These are phyloP conservation scores for Fragaria ananassa DNA, from an alignment of 306 rosid species.

Conservation along the genomic window DNA sequence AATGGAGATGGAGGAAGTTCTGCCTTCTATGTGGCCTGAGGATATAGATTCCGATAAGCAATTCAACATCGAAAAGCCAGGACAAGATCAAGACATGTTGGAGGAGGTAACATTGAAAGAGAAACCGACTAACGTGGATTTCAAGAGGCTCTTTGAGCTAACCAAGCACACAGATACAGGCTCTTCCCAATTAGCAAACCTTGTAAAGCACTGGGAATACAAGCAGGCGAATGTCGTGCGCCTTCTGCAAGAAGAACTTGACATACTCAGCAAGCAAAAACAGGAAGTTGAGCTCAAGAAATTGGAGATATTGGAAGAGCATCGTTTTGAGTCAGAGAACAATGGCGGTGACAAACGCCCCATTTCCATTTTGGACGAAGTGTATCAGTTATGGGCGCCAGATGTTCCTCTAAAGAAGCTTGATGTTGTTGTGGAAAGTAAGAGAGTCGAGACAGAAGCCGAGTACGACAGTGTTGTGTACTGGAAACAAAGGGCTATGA, in stretches of 20 bases:
- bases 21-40: constrained; percentile 98
- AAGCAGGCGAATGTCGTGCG: constrained; percentile 88
- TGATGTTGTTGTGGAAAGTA: constrained; percentile 58
- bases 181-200: constrained; percentile 73
- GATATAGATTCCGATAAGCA: constrained; percentile 80
- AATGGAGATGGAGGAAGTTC: constrained; percentile 58
- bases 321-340: constrained; percentile 61
- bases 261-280: constrained; percentile 70
- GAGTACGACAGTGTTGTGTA: constrained; percentile 71
- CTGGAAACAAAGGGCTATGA: constrained; percentile 73
- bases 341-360: constrained; percentile 80
- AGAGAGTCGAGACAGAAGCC: constrained; percentile 71
- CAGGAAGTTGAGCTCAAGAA: constrained; percentile 80
- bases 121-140: constrained; percentile 79
- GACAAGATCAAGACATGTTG: constrained; percentile 86
- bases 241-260: constrained; percentile 81
- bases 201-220: constrained; percentile 84
- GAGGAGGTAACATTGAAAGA: constrained; percentile 72
- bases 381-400: constrained; percentile 70
- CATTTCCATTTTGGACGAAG: constrained; percentile 78
- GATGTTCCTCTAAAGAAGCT: constrained; percentile 54
- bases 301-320: constrained; percentile 79
- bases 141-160: constrained; percentile 77
- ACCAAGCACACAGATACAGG: constrained; percentile 81
- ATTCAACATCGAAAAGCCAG: constrained; percentile 84